Conservation (phyloP, 192 early-diverging fungal species). For the Podila horticola region DNA sequence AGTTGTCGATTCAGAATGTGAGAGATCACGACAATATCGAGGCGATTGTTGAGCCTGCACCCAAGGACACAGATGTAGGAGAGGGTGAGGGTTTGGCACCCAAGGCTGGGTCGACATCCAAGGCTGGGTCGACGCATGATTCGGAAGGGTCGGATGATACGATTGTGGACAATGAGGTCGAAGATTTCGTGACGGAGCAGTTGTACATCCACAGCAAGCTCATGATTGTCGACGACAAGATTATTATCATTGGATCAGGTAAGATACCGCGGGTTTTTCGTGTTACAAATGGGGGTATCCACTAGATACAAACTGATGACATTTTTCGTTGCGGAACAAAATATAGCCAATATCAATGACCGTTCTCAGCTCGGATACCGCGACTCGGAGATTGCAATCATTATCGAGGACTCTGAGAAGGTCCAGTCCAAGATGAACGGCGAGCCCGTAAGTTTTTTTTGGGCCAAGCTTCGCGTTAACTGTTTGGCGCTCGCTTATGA, state of each 20-base stretch:
- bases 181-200: conserved; percentile 77
- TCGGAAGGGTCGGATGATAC: conserved; percentile 11
- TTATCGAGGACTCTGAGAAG: conserved; percentile 78
- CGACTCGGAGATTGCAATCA: conserved; percentile 89
- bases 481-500: no score
- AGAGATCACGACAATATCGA: conserved; percentile 7
- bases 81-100: conserved; percentile 44
- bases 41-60: conserved; percentile 23
- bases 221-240: conserved; percentile 88
- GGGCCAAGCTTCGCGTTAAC: no score
- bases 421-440: conserved; percentile 82
- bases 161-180: conserved; percentile 50
- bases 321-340: neutral
- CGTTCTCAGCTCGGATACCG: conserved; percentile 88
- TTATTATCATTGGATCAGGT: conserved; percentile 83
- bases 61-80: neutral
- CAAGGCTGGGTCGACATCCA: conserved; percentile 57
- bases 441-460: neutral
- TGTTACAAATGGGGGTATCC: no score
- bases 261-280: no score
- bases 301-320: no score
- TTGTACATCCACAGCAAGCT: conserved; percentile 90
- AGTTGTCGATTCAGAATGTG: neutral
- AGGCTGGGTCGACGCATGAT: conserved; percentile 28
- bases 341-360: conserved; percentile 90